These are phyloP conservation scores for Tremellales sp. DNA, from an alignment of 1,284 basidiomycete species.

Conservation along the genomic window DNA sequence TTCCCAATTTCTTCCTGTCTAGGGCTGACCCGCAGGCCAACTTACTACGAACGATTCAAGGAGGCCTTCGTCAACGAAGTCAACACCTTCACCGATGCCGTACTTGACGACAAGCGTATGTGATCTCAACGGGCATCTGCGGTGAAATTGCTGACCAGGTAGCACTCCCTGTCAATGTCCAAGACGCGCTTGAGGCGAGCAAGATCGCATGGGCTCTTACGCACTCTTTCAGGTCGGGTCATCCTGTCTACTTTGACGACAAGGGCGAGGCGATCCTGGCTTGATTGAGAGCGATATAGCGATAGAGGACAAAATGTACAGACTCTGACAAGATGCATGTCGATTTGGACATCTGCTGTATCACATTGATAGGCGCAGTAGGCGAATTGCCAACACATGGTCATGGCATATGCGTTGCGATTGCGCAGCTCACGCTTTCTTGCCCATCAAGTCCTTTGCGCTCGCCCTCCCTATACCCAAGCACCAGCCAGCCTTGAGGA, in stretches of 20 bases:
- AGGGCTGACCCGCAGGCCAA: constrained; percentile 2
- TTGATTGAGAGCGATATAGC: too few relatives aligned
- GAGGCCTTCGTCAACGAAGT: constrained; percentile 35
- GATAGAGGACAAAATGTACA: too few relatives aligned
- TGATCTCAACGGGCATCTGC: background rate
- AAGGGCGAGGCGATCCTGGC: constrained; percentile 1
- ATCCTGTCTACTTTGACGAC: constrained; percentile 6
- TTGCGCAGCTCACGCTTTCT: too few relatives aligned
- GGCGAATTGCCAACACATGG: too few relatives aligned
- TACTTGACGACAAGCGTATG: constrained; percentile 13
- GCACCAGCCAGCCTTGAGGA: too few relatives aligned
- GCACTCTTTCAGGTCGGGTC: constrained; percentile 6
- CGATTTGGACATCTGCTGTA: too few relatives aligned
- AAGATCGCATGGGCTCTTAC: constrained; percentile 8
- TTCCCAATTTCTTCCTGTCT: too few relatives aligned
- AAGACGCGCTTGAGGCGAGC: constrained; percentile 3
- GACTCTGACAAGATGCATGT: too few relatives aligned
- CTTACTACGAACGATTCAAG: constrained; percentile 18
- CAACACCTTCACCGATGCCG: constrained; percentile 10
- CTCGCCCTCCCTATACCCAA: too few relatives aligned
- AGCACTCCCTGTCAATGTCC: constrained; percentile 1
- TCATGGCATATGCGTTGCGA: too few relatives aligned
- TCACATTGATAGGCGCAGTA: too few relatives aligned
- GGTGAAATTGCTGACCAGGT: background rate
- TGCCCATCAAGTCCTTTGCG: too few relatives aligned